Base-by-base conservation (phyloP, 2,329 filamentous ascomycete species). In the Aureobasidium sp. region DNA sequence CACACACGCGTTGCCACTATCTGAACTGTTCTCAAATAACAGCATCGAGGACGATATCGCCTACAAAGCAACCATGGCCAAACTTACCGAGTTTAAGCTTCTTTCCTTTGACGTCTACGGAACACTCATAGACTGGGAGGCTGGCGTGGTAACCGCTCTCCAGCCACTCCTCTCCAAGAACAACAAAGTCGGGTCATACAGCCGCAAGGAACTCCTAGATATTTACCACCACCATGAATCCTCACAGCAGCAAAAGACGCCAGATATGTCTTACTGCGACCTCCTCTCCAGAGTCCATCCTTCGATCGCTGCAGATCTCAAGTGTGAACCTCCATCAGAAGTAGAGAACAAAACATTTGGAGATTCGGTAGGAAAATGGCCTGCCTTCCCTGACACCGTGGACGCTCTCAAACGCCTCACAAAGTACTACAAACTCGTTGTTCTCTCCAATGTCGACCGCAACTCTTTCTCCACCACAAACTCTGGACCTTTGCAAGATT, bases 101-200 rank as follows among this genome's bases (percentile, higher is more conserved):
- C 82, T 90, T 55, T 86, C 84, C 69, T 91, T 92, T 74, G 89
- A 93, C 74, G 85, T 88, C 77, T 92, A 89, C 73, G 88, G 89
- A 72, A 93, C 89, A 0, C 81, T 92, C 3, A 84, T 92, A 64
- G 87, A 92, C 77, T 91, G 87, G 88, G 87, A 91, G 72, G 71
- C 76, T n/a, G 87, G 87, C 63, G 81, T 90, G 62, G 73, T 81
- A 57, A 66, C 73, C 2, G 78, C 81, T 3, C 78, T 91, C 2
- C 36, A 47, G 9, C 62, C 44, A 60, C 73, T 27, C 78, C 82
- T 0, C 69, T 83, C 13, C 74, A 84, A 37, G 70, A 78, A 32
- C 73, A 71, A n/a, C 74, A 44, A 24, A 6, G 10, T 81, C 0
- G 74, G 77, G 75, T 27, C 43, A 41, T 12, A 74, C 79, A 20